Percentiles rank a stretch among this genome's conserved stretches.
phyloP scores from a whole-genome alignment of 768 basidiomycete species.

The Kwoniella newhampshirensis region DNA sequence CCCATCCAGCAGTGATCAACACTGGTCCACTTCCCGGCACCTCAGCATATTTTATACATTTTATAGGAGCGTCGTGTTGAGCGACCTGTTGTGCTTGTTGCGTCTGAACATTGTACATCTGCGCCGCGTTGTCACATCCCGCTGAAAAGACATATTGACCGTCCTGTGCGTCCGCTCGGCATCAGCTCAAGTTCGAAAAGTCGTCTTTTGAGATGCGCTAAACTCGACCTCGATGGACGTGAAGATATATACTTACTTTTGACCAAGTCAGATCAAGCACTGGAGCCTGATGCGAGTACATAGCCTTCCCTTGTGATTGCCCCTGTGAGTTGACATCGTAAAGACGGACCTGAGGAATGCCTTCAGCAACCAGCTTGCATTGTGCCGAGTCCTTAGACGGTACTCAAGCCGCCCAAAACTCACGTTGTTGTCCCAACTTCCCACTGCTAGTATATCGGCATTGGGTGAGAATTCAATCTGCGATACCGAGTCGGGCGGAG shows the following conservation, averaged over 20 bases:
- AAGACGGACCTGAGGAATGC: conserved; percentile 86
- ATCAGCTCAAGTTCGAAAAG: neutral
- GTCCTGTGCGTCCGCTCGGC: conserved; percentile 64
- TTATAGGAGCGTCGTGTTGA: conserved; percentile 85
- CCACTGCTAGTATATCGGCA: conserved; percentile 86
- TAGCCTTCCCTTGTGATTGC: conserved; percentile 82
- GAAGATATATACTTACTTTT: conserved; percentile 60
- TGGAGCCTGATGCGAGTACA: conserved; percentile 86
- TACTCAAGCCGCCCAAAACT: too few species aligned
- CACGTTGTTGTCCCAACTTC: conserved; percentile 91
- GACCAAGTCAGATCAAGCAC: conserved; percentile 88
- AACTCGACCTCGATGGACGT: neutral
- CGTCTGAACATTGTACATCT: conserved; percentile 85
- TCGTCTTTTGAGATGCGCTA: neutral
- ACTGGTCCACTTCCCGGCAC: conserved; percentile 62
- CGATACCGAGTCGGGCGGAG: conserved; percentile 72
- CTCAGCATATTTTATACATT: conserved; percentile 77
- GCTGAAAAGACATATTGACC: conserved; percentile 88
- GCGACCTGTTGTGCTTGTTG: conserved; percentile 79
- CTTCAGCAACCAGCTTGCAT: too few species aligned
- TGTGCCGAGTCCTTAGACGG: neutral
- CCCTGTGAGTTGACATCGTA: conserved; percentile 78
- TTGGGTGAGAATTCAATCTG: conserved; percentile 77
- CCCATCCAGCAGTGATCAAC: conserved; percentile 93
- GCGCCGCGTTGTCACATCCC: conserved; percentile 92